These are phyloP conservation scores for Claviceps sp. DNA, from an alignment of 2,329 filamentous ascomycete species.

Conservation along the genomic window DNA sequence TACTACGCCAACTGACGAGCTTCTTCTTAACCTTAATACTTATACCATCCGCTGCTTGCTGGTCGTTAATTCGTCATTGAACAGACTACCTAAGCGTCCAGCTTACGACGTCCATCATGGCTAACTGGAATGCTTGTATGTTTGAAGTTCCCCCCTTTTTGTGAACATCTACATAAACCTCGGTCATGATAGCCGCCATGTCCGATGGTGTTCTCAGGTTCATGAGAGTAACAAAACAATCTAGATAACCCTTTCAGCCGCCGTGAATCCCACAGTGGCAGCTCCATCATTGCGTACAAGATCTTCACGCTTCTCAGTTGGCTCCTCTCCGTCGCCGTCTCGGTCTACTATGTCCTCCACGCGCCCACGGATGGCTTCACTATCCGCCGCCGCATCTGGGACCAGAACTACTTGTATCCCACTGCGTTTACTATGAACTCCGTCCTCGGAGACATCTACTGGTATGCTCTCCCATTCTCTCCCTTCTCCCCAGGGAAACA, in stretches of 20 bases:
- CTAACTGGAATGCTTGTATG: background rate
- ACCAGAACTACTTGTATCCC: constrained; percentile 50
- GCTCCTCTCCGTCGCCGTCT: constrained; percentile 57
- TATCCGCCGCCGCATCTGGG: constrained; percentile 56
- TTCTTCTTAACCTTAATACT: too few species aligned
- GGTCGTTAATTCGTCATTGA: background rate
- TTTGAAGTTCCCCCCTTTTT: background rate
- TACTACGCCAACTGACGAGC: background rate
- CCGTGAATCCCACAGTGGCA: constrained; percentile 49
- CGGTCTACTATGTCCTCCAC: constrained; percentile 61
- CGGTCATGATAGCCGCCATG: too few species aligned
- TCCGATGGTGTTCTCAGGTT: too few species aligned
- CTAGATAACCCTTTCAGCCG: constrained; percentile 65
- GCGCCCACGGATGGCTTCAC: constrained; percentile 48
- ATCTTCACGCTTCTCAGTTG: constrained; percentile 61
- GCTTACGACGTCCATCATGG: background rate
- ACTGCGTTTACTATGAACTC: constrained; percentile 68
- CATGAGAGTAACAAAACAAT: too few species aligned
- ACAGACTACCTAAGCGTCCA: background rate
- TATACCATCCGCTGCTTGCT: background rate
- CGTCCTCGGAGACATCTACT: constrained; percentile 57
- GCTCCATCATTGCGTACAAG: constrained; percentile 59
- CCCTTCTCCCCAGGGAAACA: too few species aligned
- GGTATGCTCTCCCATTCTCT: constrained; percentile 34
- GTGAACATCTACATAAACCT: background rate